These are phyloP conservation scores for Fulvia fulva DNA, from an alignment of 2,329 filamentous ascomycete genomes.

Conservation along the genomic window DNA sequence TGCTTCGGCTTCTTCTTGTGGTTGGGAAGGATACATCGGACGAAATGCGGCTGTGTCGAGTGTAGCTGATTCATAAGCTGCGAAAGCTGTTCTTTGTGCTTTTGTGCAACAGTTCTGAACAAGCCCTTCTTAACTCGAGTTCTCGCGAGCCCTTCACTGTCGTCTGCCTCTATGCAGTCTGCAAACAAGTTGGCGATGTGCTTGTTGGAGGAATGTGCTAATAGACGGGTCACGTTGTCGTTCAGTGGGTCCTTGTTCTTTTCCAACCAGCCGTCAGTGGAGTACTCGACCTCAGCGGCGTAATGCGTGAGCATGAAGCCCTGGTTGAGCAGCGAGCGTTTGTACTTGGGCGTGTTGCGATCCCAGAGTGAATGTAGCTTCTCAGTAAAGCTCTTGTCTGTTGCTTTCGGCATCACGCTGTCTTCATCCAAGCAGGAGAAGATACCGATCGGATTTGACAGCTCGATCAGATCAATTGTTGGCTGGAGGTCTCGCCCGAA, in stretches of 20 bases:
- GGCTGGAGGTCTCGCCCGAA: conserved; percentile 96
- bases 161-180: conserved; percentile 80
- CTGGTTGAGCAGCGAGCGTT: conserved; percentile 78
- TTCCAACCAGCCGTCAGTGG: conserved; percentile 89
- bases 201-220: conserved; percentile 75
- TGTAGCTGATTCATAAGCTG: conserved; percentile 91
- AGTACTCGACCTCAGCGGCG: conserved; percentile 95
- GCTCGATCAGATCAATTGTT: conserved; percentile 93
- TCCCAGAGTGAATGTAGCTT: conserved; percentile 98
- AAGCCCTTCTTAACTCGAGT: conserved; percentile 94
- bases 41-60: conserved; percentile 96
- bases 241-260: conserved; percentile 99
- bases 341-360: conserved; percentile 90
- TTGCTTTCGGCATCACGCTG: conserved; percentile 97
- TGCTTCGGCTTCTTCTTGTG: conserved; percentile 96
- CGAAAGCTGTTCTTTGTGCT: conserved; percentile 98
- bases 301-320: conserved; percentile 97
- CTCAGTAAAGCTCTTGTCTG: conserved; percentile 93
- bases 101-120: conserved; percentile 92
- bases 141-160: conserved; percentile 62
- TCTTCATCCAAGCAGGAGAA: conserved; percentile 98
- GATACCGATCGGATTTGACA: conserved; percentile 95
- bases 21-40: conserved; percentile 94
- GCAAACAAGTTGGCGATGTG: conserved; percentile 81
- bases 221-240: conserved; percentile 87